Percentiles rank a stretch among this genome's conserved stretches.
These are phyloP conservation scores for Hanseniaspora lachancei DNA, from an alignment of 805 yeast species.

Conservation along the genomic window DNA sequence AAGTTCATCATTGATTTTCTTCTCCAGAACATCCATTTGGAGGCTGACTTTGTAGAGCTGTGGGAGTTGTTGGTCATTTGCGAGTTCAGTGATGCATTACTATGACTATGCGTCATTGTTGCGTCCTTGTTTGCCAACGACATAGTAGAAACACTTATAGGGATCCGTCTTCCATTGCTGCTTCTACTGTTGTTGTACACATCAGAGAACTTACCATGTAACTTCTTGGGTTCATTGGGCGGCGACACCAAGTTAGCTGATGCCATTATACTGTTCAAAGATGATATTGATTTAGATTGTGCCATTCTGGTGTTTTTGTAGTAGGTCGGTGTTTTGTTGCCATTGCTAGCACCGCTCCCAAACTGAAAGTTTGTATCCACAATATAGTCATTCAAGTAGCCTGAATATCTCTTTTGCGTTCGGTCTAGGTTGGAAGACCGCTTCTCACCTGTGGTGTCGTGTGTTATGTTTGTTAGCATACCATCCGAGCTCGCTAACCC, in stretches of 20 bases:
- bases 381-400: slow-evolving; percentile 11
- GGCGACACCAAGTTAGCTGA: neutral
- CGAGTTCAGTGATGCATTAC: slow-evolving; percentile 19
- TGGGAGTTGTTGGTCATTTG: slow-evolving; percentile 12
- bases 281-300: slow-evolving; percentile 11
- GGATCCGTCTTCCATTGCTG: neutral
- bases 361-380: neutral
- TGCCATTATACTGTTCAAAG: slow-evolving; percentile 7
- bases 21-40: slow-evolving; percentile 28
- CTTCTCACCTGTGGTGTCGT: neutral
- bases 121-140: neutral
- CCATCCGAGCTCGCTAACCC: neutral
- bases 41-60: slow-evolving; percentile 10
- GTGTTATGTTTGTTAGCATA: slow-evolving; percentile 8
- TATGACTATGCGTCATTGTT: slow-evolving; percentile 17
- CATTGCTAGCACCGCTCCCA: neutral
- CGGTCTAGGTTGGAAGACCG: neutral
- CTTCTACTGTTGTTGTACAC: neutral
- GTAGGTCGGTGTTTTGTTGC: neutral
- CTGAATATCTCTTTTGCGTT: slow-evolving; percentile 11
- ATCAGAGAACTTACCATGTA: neutral
- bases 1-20: slow-evolving; percentile 14
- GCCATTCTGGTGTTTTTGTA: slow-evolving; percentile 1
- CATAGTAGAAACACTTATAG: neutral
- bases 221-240: neutral